phyloP scores from a whole-genome alignment of 73 alveolate genomes.

The Paramecium primaurelia region DNA sequence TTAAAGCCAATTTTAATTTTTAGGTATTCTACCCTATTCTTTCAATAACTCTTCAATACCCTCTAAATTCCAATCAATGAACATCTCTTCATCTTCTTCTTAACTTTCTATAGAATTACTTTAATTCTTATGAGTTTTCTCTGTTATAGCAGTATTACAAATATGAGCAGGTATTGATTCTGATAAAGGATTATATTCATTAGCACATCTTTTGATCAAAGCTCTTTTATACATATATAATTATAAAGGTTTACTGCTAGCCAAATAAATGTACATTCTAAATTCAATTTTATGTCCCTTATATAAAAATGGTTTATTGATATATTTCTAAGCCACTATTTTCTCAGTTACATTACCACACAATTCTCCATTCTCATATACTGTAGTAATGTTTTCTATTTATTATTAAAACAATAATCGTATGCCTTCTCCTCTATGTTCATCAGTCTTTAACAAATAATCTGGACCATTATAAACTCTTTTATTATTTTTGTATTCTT shows the following conservation, averaged over 20 bases:
- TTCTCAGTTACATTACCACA: conserved; percentile 8
- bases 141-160: conserved; percentile 37
- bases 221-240: conserved; percentile 44
- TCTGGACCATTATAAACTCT: conserved; percentile 10
- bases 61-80: conserved; percentile 48
- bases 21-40: conserved; percentile 21
- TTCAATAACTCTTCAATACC: conserved; percentile 12
- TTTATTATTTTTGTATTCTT: not conserved
- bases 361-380: not conserved
- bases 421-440: conserved; percentile 54
- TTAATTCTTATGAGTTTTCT: not conserved
- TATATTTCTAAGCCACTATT: conserved; percentile 7
- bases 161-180: conserved; percentile 23
- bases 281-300: conserved; percentile 42
- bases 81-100: conserved; percentile 24
- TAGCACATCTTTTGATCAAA: conserved; percentile 26
- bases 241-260: conserved; percentile 29
- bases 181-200: not conserved
- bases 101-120: not conserved
- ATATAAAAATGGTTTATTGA: not conserved
- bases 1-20: not conserved
- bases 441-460: conserved; percentile 19
- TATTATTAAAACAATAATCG: not conserved
- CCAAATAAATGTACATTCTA: conserved; percentile 28
- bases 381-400: not conserved